Percentiles rank a stretch among this genome's conserved stretches.
These are phyloP conservation scores for Suillus sp. DNA, from an alignment of 768 basidiomycete species.

Conservation along the genomic window DNA sequence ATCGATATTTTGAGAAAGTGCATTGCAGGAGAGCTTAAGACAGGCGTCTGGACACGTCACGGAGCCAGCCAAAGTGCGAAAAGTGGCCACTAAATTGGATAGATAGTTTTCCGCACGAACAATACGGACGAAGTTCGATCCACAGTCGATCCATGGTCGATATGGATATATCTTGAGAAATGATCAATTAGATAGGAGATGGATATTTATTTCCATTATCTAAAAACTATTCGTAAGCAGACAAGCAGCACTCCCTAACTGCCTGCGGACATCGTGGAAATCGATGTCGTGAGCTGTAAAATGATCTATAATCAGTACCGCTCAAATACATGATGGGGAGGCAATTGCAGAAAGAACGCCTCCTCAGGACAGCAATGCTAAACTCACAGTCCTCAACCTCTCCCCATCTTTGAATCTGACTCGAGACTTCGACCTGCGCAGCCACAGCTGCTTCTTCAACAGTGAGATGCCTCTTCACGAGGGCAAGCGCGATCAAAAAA, in stretches of 20 bases:
- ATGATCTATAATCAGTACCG: slow-evolving; percentile 19
- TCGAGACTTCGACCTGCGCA: slow-evolving; percentile 89
- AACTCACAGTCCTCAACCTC: slow-evolving; percentile 97
- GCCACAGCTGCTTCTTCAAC: slow-evolving; percentile 86
- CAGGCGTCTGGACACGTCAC: slow-evolving; percentile 1
- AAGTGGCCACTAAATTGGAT: slow-evolving; percentile 1
- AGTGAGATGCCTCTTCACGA: slow-evolving; percentile 73
- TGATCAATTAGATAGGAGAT: slow-evolving; percentile 13
- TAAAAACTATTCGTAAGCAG: slow-evolving; percentile 44
- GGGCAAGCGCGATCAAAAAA: slow-evolving; percentile 82
- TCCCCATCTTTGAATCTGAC: slow-evolving; percentile 98
- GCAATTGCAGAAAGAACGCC: slow-evolving; percentile 6
- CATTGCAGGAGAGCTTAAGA: background rate
- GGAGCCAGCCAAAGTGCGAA: background rate
- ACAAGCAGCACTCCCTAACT: slow-evolving; percentile 80
- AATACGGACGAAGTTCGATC: slow-evolving; percentile 14
- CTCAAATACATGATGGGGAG: slow-evolving; percentile 4
- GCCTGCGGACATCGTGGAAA: slow-evolving; percentile 87
- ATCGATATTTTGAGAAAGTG: slow-evolving; percentile 7
- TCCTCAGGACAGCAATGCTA: background rate
- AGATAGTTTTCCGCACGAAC: slow-evolving; percentile 11
- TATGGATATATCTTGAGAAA: slow-evolving; percentile 12
- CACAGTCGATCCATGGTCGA: slow-evolving; percentile 9
- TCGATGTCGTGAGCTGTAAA: slow-evolving; percentile 94
- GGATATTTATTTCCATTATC: slow-evolving; percentile 13